Evolutionary conservation across 352 stramenopile species (phyloP).

Genomic region (Phytophthora pseudosyringae): DNA sequence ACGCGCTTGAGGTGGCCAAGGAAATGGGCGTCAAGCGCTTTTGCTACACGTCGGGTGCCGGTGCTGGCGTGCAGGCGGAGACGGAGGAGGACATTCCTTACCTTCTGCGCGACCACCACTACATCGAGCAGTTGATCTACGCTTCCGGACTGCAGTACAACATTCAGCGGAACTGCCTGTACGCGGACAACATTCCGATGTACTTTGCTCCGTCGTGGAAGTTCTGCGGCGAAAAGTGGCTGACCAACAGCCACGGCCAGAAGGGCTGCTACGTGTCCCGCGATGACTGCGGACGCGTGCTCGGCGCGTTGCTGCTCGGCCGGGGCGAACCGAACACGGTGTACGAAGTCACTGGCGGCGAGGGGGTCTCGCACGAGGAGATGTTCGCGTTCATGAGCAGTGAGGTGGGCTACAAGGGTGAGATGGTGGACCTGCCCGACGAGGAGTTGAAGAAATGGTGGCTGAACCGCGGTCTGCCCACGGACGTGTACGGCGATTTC

Average conservation of each 20-base stretch:
- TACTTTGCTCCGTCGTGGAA: conserved; percentile 37
- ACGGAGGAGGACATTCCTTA: conserved; percentile 35
- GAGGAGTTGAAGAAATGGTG: conserved; percentile 35
- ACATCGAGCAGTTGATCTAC: conserved; percentile 31
- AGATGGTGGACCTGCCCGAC: conserved; percentile 40
- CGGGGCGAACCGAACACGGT: conserved; percentile 33
- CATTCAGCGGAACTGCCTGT: conserved; percentile 37
- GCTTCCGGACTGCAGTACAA: conserved; percentile 33
- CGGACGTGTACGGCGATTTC: conserved; percentile 33
- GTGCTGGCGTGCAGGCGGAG: conserved; percentile 23
- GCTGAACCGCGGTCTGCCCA: conserved; percentile 31
- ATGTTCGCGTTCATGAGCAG: conserved; percentile 39
- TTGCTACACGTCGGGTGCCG: conserved; percentile 30
- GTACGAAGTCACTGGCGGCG: conserved; percentile 29
- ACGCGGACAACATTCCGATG: conserved; percentile 34
- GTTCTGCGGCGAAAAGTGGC: conserved; percentile 35
- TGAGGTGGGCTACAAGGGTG: conserved; percentile 29
- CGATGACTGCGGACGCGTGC: conserved; percentile 18
- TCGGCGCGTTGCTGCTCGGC: conserved; percentile 29
- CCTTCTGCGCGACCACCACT: conserved; percentile 33
- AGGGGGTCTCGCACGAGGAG: conserved; percentile 30
- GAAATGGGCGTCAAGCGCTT: conserved; percentile 29
- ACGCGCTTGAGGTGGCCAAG: conserved; percentile 25
- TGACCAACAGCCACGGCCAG: conserved; percentile 29
- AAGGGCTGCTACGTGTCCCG: conserved; percentile 23